Conservation (phyloP, 495 filamentous ascomycete genomes). For the Penicillium coprophilum region DNA sequence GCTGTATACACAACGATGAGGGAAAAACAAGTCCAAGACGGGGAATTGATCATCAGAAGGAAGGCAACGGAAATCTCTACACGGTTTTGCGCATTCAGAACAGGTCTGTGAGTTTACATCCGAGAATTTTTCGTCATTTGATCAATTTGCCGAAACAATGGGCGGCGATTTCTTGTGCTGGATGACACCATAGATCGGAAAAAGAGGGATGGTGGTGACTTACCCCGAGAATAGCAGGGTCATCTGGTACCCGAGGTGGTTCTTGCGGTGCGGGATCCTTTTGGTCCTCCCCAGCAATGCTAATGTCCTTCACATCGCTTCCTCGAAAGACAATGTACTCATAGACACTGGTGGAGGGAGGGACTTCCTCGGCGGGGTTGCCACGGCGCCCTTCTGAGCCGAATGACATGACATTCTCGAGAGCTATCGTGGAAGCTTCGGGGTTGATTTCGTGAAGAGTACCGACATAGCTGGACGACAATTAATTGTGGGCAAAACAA, state of each 20-base stretch:
- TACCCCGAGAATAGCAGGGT: slow-evolving; percentile 96
- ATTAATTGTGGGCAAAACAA: slow-evolving; percentile 24
- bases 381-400: slow-evolving; percentile 87
- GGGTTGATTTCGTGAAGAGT: slow-evolving; percentile 97
- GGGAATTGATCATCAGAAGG: slow-evolving; percentile 72
- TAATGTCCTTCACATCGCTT: slow-evolving; percentile 97
- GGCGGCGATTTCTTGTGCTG: slow-evolving; percentile 5
- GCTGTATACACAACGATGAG: slow-evolving; percentile 8
- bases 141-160: slow-evolving; percentile 31
- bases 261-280: slow-evolving; percentile 69
- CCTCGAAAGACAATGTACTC: slow-evolving; percentile 99
- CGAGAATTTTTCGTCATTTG: slow-evolving; percentile 63
- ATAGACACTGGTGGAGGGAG: slow-evolving; percentile 80
- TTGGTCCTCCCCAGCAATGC: slow-evolving; percentile 73
- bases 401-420: slow-evolving; percentile 90
- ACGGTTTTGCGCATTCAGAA: slow-evolving; percentile 85
- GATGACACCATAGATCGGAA: not conserved
- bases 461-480: slow-evolving; percentile 75
- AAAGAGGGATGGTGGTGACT: slow-evolving; percentile 47
- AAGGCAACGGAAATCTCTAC: slow-evolving; percentile 99
- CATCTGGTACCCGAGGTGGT: slow-evolving; percentile 77
- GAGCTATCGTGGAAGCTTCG: slow-evolving; percentile 89
- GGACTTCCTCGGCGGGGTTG: slow-evolving; percentile 75
- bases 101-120: slow-evolving; percentile 60
- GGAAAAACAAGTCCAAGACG: slow-evolving; percentile 2